Conservation (phyloP, 495 filamentous ascomycete species). For the Pyrenopolyporus hunteri region DNA sequence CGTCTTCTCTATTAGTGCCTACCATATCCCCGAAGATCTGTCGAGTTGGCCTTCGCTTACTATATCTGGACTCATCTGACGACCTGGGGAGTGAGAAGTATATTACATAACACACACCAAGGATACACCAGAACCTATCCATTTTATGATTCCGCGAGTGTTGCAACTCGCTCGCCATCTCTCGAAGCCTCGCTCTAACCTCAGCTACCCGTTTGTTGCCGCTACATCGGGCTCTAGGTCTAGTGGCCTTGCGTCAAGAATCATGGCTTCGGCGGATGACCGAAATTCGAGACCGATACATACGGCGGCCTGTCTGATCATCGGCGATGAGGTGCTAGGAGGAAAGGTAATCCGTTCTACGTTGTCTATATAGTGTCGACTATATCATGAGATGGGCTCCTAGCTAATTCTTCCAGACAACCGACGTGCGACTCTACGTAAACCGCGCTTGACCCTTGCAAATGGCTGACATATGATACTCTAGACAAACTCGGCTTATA, state of each 20-base stretch:
- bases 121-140: not conserved
- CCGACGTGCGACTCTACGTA: constrained; percentile 38
- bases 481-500: constrained; percentile 88
- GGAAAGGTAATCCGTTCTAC: constrained; percentile 73
- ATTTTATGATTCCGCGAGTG: constrained; percentile 74
- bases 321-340: constrained; percentile 95
- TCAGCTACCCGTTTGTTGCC: constrained; percentile 57
- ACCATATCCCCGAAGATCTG: too few relatives aligned
- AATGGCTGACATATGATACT: constrained; percentile 9
- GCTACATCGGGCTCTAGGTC: constrained; percentile 33
- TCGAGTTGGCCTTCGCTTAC: not conserved
- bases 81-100: not conserved
- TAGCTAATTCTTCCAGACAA: constrained; percentile 40
- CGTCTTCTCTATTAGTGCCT: too few relatives aligned
- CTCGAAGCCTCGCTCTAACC: constrained; percentile 63
- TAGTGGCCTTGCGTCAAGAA: constrained; percentile 35
- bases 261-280: constrained; percentile 64
- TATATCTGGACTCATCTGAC: not conserved
- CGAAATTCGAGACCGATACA: constrained; percentile 70
- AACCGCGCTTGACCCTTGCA: not conserved
- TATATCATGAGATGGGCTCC: not conserved
- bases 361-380: not conserved
- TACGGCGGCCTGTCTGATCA: constrained; percentile 92
- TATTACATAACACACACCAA: not conserved
- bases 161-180: constrained; percentile 77